phyloP scores from a whole-genome alignment of 177 flowering plant genomes.

The Vitis hybrid region DNA sequence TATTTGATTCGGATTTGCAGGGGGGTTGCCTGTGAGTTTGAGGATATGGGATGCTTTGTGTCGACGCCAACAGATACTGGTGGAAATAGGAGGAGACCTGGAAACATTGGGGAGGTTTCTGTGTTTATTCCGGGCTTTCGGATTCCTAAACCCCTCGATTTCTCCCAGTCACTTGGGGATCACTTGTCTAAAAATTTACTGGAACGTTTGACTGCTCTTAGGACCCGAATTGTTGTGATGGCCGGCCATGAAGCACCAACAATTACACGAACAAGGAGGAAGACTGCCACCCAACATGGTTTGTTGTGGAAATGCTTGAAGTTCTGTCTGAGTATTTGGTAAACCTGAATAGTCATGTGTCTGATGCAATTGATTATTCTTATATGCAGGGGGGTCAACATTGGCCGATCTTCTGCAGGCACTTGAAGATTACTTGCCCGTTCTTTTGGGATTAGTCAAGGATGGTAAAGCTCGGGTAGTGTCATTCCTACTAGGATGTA shows the following conservation, averaged over 20 bases:
- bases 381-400: constrained; percentile 76
- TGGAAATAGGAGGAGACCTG: constrained; percentile 67
- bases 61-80: constrained; percentile 70
- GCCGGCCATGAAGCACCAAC: constrained; percentile 84
- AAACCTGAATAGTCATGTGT: neutral
- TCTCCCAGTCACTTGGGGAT: constrained; percentile 59
- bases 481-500: neutral
- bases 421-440: constrained; percentile 89
- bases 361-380: neutral
- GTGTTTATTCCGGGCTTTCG: constrained; percentile 94
- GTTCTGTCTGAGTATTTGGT: neutral
- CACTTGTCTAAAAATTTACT: constrained; percentile 57
- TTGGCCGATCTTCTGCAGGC: constrained; percentile 89
- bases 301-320: constrained; percentile 13
- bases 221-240: constrained; percentile 89
- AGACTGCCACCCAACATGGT: constrained; percentile 93
- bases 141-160: constrained; percentile 83
- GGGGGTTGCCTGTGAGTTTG: constrained; percentile 3
- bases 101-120: constrained; percentile 77
- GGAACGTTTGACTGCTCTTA: constrained; percentile 75
- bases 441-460: constrained; percentile 83
- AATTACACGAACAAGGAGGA: constrained; percentile 67
- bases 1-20: constrained; percentile 19
- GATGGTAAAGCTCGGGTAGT: constrained; percentile 52
- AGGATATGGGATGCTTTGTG: constrained; percentile 82